Conservation (phyloP, 2,329 filamentous ascomycete genomes). For the Claviceps lovelessii region DNA sequence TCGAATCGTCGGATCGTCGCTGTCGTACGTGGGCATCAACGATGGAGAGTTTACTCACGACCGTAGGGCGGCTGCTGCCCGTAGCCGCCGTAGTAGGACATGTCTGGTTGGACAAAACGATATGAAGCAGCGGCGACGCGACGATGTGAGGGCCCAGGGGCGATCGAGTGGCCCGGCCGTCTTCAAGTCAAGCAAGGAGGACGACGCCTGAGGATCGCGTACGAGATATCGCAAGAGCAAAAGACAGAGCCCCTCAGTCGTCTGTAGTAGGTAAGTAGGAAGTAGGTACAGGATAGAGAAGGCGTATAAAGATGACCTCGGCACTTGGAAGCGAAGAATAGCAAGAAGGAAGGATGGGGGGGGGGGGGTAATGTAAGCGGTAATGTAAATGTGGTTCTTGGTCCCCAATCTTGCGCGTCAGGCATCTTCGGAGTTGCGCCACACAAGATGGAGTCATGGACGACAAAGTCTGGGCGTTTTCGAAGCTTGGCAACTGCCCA, state of each 20-base stretch:
- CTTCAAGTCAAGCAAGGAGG: neutral
- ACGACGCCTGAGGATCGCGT: neutral
- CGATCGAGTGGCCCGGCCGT: no score
- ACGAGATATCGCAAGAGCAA: neutral
- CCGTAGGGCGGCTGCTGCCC: conserved; percentile 15
- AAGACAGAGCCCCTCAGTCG: no score
- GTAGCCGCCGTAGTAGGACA: conserved; percentile 22
- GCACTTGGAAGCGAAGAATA: neutral
- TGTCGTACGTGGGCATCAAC: neutral
- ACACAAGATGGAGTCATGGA: no score
- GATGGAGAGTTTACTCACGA: conserved; percentile 18
- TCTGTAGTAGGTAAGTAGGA: neutral
- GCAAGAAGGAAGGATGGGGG: neutral
- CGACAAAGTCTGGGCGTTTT: no score
- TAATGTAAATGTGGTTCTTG: no score
- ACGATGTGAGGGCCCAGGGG: neutral
- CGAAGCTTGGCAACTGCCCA: neutral
- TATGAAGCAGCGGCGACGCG: neutral
- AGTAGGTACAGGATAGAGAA: neutral
- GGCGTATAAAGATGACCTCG: neutral
- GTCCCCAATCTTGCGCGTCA: no score
- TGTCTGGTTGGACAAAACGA: conserved; percentile 6
- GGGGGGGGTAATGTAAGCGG: neutral
- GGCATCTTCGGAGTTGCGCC: no score
- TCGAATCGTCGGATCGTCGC: neutral